Percentiles rank a stretch among this genome's conserved stretches.
Conservation (phyloP, 2,329 filamentous ascomycete species). For the Scedosporium dehoogii region DNA sequence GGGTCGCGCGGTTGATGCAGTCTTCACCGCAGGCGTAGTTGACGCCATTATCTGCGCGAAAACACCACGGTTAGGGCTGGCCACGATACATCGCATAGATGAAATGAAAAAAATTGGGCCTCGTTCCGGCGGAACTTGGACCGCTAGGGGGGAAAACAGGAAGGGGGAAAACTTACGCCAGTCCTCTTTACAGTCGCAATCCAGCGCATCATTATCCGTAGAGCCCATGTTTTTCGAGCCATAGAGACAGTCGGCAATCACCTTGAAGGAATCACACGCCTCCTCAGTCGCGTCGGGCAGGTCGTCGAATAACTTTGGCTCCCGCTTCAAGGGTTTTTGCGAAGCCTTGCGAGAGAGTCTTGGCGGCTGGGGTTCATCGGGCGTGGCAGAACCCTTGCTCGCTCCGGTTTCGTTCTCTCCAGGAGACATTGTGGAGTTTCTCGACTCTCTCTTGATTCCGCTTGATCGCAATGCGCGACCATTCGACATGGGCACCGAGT, state of each 20-base stretch:
- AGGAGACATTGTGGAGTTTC: slow-evolving; percentile 3
- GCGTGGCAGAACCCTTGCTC: slow-evolving; percentile 34
- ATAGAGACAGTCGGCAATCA: slow-evolving; percentile 81
- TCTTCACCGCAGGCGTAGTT: slow-evolving; percentile 92
- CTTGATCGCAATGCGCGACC: slow-evolving; percentile 1
- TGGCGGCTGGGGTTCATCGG: slow-evolving; percentile 47
- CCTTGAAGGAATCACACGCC: slow-evolving; percentile 65
- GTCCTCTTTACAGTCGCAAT: slow-evolving; percentile 91
- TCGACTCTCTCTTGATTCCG: neutral
- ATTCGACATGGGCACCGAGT: neutral
- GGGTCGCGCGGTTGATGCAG: slow-evolving; percentile 96
- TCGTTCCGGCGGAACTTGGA: no score
- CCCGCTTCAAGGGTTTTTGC: slow-evolving; percentile 55
- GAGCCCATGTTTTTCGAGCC: slow-evolving; percentile 84
- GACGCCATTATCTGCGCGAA: slow-evolving; percentile 40
- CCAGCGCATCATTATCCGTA: slow-evolving; percentile 80
- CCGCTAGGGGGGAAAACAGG: neutral
- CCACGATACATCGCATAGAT: neutral
- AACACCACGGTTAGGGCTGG: neutral
- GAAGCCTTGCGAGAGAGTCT: slow-evolving; percentile 62
- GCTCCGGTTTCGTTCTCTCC: neutral
- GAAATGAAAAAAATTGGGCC: neutral
- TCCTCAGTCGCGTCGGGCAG: slow-evolving; percentile 70
- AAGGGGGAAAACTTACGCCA: slow-evolving; percentile 63
- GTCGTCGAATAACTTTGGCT: slow-evolving; percentile 60